Conservation (phyloP, 306 rosid species). For the Sophora flavescens region DNA sequence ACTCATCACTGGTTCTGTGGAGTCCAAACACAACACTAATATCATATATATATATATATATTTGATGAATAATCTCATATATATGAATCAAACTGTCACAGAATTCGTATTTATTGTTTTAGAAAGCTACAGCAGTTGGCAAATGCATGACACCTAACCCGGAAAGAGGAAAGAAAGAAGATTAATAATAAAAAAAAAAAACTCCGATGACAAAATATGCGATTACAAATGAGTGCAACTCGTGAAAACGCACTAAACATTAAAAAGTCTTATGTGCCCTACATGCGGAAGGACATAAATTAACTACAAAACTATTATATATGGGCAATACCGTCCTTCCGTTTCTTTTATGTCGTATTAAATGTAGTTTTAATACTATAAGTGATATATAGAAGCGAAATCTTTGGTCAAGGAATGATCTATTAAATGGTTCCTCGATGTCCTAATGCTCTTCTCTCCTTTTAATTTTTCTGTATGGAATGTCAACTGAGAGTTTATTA, state of each 20-base stretch:
- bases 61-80: too few species aligned
- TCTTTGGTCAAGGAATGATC: constrained; percentile 28
- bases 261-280: constrained; percentile 1
- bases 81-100: constrained; percentile 6
- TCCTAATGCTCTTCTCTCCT: neutral
- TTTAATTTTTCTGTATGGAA: neutral
- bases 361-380: neutral
- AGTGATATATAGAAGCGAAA: constrained; percentile 32
- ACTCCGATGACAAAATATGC: neutral
- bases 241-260: neutral
- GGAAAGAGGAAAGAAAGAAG: neutral
- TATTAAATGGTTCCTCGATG: neutral
- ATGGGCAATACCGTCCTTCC: constrained; percentile 26
- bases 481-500: neutral
- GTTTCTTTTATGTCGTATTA: neutral
- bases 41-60: neutral
- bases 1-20: neutral
- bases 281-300: neutral
- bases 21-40: constrained; percentile 4
- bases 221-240: neutral
- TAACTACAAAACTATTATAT: neutral
- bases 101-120: neutral
- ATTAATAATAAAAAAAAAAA: neutral
- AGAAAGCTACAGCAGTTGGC: neutral
- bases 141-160: neutral